Base-by-base conservation (phyloP, 2,329 filamentous ascomycete genomes). In the Coniella vitis region DNA sequence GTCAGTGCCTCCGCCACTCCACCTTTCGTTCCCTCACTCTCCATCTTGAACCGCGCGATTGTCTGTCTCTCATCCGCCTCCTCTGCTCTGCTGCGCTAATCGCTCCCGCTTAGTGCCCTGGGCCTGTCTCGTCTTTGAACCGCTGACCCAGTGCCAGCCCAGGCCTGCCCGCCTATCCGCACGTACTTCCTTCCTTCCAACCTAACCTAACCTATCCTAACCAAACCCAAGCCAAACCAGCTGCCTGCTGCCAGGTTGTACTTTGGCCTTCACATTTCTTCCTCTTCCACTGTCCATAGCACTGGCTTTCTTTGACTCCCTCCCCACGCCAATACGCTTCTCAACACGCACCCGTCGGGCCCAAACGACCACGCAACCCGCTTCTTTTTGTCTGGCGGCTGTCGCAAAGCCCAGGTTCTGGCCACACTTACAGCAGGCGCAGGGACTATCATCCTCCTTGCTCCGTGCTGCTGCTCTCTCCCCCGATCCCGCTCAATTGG, bases 121-220 rank as follows among this genome's bases (percentile, higher is more conserved):
- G 36, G 31, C 9, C 36, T 37, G 44, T 46, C 44, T 40, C 17
- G 36, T 40, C 44, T 46, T 35, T 46, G 36, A 47, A 35, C 36
- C 43, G 25, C 36, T 19, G 13, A 21, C 22, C 13, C 31, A 13
- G 22, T n/a, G n/a, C n/a, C n/a, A n/a, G n/a, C n/a, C n/a, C n/a
- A n/a, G n/a, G n/a, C n/a, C n/a, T n/a, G n/a, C n/a, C n/a, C n/a
- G n/a, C n/a, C n/a, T n/a, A n/a, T n/a, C n/a, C n/a, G n/a, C n/a
- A 38, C 38, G 20, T 39, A 16, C 38, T 21, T 22, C 22, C 38
- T 25, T 17, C 38, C 14, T 17, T 21, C n/a, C 12, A 35, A 16
- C 35, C 13, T 16, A 20, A 34, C 20, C 16, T 17, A 29, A 20
- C 31, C 21, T 16, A 16, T 25, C 10, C 20, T n/a, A 25, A 21